Evolutionary conservation across 768 basidiomycete genomes (phyloP).

Genomic region (Boletus pseudopeckii): DNA sequence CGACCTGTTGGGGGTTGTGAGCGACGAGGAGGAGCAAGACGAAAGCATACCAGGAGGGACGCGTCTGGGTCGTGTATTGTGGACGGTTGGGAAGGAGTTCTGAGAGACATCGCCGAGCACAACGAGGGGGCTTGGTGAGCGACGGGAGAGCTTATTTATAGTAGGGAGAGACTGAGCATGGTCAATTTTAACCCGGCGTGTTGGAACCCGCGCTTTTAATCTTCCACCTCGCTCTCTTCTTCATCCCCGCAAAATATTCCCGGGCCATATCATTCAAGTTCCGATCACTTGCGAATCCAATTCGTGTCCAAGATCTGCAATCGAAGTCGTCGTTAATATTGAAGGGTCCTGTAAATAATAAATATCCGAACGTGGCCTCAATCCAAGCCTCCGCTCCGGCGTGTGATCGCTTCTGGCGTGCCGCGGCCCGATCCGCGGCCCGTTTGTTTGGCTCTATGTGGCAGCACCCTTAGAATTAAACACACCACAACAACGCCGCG

Average conservation of each 20-base stretch:
- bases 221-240: too few relatives aligned
- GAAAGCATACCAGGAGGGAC: constrained; percentile 12
- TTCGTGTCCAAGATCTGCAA: constrained; percentile 3
- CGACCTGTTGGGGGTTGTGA: constrained; percentile 30
- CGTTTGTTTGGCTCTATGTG: constrained; percentile 19
- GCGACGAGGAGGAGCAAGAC: neutral
- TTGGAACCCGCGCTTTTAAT: neutral
- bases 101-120: constrained; percentile 8
- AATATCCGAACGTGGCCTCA: neutral
- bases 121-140: too few relatives aligned
- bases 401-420: neutral
- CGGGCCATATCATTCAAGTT: neutral
- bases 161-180: constrained; percentile 1
- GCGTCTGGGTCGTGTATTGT: constrained; percentile 14
- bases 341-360: neutral
- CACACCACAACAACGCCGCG: constrained; percentile 30
- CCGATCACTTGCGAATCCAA: constrained; percentile 15
- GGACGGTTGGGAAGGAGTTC: constrained; percentile 11
- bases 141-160: constrained; percentile 11
- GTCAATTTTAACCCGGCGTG: constrained; percentile 9
- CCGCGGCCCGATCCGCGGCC: neutral
- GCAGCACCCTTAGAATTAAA: constrained; percentile 25
- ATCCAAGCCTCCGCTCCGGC: neutral
- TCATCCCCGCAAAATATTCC: too few relatives aligned
- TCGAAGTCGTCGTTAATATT: constrained; percentile 5